Conservation (phyloP, 495 filamentous ascomycete genomes). For the Ramalina peruviana region DNA sequence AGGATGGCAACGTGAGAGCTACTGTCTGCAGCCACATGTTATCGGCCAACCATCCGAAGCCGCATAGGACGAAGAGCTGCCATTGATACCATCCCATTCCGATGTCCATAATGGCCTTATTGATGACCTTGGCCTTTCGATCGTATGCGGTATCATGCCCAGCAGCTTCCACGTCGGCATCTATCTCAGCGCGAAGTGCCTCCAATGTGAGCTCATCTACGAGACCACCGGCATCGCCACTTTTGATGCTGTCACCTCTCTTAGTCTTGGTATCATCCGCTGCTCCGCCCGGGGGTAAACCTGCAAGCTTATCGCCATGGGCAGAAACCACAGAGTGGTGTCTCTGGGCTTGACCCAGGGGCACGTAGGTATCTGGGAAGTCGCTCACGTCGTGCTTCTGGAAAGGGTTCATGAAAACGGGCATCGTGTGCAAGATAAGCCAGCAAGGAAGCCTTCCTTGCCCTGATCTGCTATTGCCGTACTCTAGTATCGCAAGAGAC, state of each 20-base stretch:
- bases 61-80: constrained; percentile 67
- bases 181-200: constrained; percentile 33
- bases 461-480: background rate
- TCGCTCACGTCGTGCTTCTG: constrained; percentile 32
- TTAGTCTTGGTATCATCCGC: constrained; percentile 16
- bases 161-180: constrained; percentile 28
- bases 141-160: constrained; percentile 39
- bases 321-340: constrained; percentile 17
- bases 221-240: constrained; percentile 1
- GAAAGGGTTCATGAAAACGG: constrained; percentile 34
- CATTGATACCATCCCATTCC: constrained; percentile 80
- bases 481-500: background rate
- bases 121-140: constrained; percentile 45
- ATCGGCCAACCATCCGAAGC: constrained; percentile 62
- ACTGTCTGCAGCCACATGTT: constrained; percentile 33
- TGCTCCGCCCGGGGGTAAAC: constrained; percentile 14
- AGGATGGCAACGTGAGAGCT: constrained; percentile 38
- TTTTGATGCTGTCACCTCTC: background rate
- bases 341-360: constrained; percentile 30
- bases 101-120: constrained; percentile 54
- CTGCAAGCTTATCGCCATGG: constrained; percentile 19
- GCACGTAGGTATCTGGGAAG: constrained; percentile 38
- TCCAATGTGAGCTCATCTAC: constrained; percentile 28
- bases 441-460: background rate
- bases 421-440: constrained; percentile 13